Conservation (phyloP, 179 eudicot genomes). For the Corrigiola litoralis region DNA sequence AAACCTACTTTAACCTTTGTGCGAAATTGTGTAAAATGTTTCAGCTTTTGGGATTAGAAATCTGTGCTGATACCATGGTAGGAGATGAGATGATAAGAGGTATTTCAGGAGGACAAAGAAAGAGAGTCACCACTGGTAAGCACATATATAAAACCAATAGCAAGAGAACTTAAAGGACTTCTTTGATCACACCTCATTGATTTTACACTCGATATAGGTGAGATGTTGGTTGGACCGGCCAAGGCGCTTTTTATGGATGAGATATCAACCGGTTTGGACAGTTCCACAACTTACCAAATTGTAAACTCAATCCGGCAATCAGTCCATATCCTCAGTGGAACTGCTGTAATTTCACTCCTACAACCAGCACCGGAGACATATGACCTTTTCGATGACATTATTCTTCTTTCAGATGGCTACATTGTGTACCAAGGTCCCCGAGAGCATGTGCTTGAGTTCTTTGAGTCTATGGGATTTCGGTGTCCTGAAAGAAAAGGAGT, state of each 20-base stretch:
- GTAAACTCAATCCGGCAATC: conserved; percentile 39
- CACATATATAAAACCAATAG: background rate
- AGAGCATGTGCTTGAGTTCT: conserved; percentile 37
- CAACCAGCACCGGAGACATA: conserved; percentile 45
- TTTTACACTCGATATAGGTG: conserved; percentile 21
- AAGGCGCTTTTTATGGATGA: conserved; percentile 42
- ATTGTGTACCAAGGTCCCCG: conserved; percentile 44
- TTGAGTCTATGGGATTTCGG: conserved; percentile 34
- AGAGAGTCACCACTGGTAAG: conserved; percentile 42
- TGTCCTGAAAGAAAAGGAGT: conserved; percentile 41
- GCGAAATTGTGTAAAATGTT: background rate
- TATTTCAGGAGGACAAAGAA: conserved; percentile 40
- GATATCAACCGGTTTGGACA: conserved; percentile 43
- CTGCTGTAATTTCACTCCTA: conserved; percentile 39
- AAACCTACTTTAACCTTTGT: background rate
- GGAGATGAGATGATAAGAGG: conserved; percentile 40
- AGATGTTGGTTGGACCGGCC: conserved; percentile 41
- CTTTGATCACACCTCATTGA: background rate
- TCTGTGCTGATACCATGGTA: conserved; percentile 43
- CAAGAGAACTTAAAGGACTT: background rate
- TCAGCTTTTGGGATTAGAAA: conserved; percentile 37
- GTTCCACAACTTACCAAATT: conserved; percentile 41
- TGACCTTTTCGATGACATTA: conserved; percentile 39
- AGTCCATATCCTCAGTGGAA: conserved; percentile 34
- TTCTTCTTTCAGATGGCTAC: conserved; percentile 36